Evolutionary conservation across 768 basidiomycete species (phyloP).

Genomic region (Tulasnella sp.): DNA sequence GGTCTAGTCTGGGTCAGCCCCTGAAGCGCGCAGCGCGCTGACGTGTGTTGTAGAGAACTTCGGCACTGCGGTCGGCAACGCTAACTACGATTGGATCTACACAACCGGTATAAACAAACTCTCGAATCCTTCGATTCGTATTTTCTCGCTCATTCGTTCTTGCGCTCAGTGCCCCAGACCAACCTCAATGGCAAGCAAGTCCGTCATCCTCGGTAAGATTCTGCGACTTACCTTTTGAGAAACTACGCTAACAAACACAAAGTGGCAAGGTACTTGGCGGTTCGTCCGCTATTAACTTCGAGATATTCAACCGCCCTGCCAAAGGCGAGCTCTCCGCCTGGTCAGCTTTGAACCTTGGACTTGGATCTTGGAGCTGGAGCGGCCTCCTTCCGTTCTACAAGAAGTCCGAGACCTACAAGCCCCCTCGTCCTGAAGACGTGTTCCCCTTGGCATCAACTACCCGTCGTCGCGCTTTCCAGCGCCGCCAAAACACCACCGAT

Average conservation of each 20-base stretch:
- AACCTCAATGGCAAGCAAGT: neutral
- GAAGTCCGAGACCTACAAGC: conserved; percentile 29
- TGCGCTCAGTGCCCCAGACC: neutral
- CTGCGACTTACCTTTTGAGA: neutral
- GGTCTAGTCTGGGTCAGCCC: neutral
- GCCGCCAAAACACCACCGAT: conserved; percentile 13
- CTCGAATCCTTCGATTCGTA: neutral
- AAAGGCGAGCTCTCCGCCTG: neutral
- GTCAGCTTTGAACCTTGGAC: neutral
- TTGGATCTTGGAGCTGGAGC: conserved; percentile 27
- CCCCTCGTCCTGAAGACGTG: conserved; percentile 40
- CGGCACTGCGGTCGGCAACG: neutral
- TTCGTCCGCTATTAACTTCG: conserved; percentile 36
- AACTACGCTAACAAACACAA: conserved; percentile 36
- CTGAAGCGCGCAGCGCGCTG: neutral
- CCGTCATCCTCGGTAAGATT: neutral
- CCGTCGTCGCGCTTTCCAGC: conserved; percentile 12
- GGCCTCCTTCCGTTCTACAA: conserved; percentile 10
- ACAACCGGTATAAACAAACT: neutral
- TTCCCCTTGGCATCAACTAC: conserved; percentile 19
- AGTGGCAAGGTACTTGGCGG: conserved; percentile 29
- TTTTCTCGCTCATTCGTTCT: neutral
- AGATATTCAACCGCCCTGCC: conserved; percentile 1
- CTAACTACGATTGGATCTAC: conserved; percentile 27
- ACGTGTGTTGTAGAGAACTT: neutral